Evolutionary conservation across 257 asterid species (phyloP), one percentile per base, ranked within the genome.

Genomic region (Ligustrum vulgare): DNA sequence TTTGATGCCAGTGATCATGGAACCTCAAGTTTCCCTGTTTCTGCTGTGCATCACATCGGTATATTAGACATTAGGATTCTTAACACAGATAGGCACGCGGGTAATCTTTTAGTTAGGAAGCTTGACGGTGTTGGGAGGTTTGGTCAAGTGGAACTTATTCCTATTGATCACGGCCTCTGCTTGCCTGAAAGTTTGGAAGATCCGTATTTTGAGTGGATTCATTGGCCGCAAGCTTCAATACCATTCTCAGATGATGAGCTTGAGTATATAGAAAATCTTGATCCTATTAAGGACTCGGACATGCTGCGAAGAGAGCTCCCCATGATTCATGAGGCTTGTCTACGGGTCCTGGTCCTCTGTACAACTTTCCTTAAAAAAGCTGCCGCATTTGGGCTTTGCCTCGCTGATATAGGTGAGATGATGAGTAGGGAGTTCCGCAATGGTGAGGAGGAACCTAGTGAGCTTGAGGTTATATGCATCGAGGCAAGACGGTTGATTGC

Each of bases 321-420:
- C 8, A 91, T 92, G 99, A 88, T 94, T 43, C 91, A 96, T 23
- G 97, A 88, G 73, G 98, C 98, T 73, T 94, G 99, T 80, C 78
- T 94, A 73, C 93, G 96, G 0, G 91, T 94, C 75, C 82, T 94
- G 79, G 71, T 77, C 78, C 90, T 94, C 70, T 92, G 95, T 82
- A 92, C 97, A 51, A 78, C 84, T 79, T 95, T 95, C 78, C 91
- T 93, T 70, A 89, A 95, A 79, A 97, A 89, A 82, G 98, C 98
- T 67, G 96, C 94, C 67, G 82, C 81, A 1, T 76, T 81, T 79
- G 98, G 98, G 62, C 91, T 95, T 9, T 95, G 96, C 74, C 95
- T 95, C 72, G 91, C 98, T 58, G 98, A 95, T 88, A 95, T 95
- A 69, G 99, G 97, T 51, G 97, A 91, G 84, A 95, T 95, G 98